Conservation (phyloP, 2,329 filamentous ascomycete species). For the Delphinella strobiligena region DNA sequence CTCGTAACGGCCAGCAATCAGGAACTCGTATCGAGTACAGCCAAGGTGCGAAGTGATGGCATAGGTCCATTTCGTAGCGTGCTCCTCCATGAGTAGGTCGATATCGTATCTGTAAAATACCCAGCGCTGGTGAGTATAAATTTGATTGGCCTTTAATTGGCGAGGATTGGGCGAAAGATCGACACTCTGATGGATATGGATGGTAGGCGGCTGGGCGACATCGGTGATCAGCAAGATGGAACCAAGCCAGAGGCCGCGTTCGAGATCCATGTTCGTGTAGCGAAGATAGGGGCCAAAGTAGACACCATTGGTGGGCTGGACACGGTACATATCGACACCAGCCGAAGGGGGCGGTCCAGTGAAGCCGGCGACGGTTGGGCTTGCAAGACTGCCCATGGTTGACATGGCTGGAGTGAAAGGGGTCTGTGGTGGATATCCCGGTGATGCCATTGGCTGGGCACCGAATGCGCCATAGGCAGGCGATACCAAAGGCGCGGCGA, state of each 20-base stretch:
- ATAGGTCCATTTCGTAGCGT: conserved; percentile 84
- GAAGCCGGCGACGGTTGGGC: conserved; percentile 70
- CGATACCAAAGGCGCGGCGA: conserved; percentile 31
- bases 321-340: conserved; percentile 88
- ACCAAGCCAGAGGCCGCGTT: conserved; percentile 80
- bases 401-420: conserved; percentile 62
- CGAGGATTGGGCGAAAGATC: conserved; percentile 84
- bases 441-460: conserved; percentile 62
- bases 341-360: conserved; percentile 77
- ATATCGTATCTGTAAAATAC: conserved; percentile 92
- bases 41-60: conserved; percentile 93
- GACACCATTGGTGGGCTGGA: conserved; percentile 86
- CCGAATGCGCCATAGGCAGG: conserved; percentile 37
- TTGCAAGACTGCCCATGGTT: conserved; percentile 62
- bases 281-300: conserved; percentile 95
- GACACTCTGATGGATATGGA: conserved; percentile 81
- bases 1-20: conserved; percentile 82
- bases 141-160: conserved; percentile 69
- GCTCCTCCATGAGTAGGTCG: conserved; percentile 80
- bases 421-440: conserved; percentile 69
- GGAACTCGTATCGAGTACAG: conserved; percentile 95
- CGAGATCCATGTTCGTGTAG: conserved; percentile 95
- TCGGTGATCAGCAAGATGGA: conserved; percentile 92
- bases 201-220: conserved; percentile 81
- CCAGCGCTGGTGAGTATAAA: conserved; percentile 86